Percentiles rank a stretch among this genome's conserved stretches.
Evolutionary conservation across 2,329 filamentous ascomycete genomes (phyloP).

Genomic region (Allantophomopsis cytisporea): DNA sequence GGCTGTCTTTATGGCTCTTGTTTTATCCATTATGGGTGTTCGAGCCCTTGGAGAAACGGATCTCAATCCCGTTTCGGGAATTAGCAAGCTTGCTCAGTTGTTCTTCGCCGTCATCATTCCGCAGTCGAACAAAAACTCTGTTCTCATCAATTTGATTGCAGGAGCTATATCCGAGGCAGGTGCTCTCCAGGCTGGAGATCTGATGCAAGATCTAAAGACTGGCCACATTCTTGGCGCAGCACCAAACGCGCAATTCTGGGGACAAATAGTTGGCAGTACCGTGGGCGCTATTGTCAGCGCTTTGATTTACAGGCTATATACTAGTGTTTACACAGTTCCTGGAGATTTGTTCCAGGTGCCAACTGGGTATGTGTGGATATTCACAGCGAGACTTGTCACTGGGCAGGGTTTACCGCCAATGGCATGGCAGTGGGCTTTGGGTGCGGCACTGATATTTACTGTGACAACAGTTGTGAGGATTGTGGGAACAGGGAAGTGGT

Average conservation of each 20-base stretch:
- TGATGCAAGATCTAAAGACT: constrained; percentile 96
- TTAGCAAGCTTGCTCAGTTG: constrained; percentile 90
- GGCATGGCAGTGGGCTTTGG: constrained; percentile 67
- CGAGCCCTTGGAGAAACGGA: constrained; percentile 70
- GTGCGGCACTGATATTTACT: constrained; percentile 63
- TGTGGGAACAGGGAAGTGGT: constrained; percentile 34
- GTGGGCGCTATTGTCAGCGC: constrained; percentile 79
- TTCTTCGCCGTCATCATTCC: constrained; percentile 89
- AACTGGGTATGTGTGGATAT: constrained; percentile 94
- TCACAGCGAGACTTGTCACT: constrained; percentile 85
- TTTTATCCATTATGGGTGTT: constrained; percentile 66
- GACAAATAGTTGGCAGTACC: constrained; percentile 81
- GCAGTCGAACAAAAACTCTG: constrained; percentile 62
- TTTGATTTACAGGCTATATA: constrained; percentile 80
- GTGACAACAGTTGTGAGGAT: constrained; percentile 58
- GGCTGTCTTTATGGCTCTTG: constrained; percentile 72
- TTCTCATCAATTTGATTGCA: constrained; percentile 91
- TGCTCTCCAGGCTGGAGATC: constrained; percentile 85
- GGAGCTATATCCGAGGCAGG: constrained; percentile 78
- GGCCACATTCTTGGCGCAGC: constrained; percentile 86
- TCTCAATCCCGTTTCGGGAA: constrained; percentile 89
- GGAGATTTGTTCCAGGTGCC: constrained; percentile 87
- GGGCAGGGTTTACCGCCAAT: constrained; percentile 76
- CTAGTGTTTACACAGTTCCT: constrained; percentile 77
- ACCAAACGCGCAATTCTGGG: constrained; percentile 92